Conservation (phyloP, 2,329 filamentous ascomycete genomes). For the Atkinsonella texensis region DNA sequence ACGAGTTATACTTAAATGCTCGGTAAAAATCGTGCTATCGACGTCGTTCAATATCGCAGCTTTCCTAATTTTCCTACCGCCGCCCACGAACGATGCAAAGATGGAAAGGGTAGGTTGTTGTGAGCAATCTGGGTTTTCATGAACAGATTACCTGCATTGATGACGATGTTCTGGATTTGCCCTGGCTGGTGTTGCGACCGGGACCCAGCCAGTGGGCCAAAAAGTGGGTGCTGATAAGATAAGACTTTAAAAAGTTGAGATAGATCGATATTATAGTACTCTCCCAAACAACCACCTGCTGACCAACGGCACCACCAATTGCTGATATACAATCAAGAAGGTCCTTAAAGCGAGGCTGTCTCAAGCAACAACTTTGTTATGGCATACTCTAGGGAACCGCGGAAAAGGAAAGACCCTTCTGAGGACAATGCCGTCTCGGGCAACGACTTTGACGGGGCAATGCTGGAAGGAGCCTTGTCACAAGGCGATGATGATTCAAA, state of each 20-base stretch:
- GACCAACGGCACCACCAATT: background rate
- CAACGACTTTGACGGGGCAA: constrained; percentile 43
- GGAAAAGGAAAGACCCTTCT: constrained; percentile 55
- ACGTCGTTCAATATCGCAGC: no score
- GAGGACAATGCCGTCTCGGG: constrained; percentile 37
- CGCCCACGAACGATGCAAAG: no score
- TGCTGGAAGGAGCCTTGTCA: constrained; percentile 43
- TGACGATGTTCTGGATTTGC: no score
- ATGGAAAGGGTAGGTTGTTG: no score
- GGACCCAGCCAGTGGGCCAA: background rate
- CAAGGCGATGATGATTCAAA: constrained; percentile 29
- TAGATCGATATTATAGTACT: no score
- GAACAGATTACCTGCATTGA: no score
- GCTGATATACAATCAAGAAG: background rate
- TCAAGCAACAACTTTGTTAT: constrained; percentile 4
- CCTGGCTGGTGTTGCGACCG: no score
- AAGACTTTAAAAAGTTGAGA: background rate
- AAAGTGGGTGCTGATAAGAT: background rate
- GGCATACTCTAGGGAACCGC: constrained; percentile 15
- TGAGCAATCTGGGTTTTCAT: no score
- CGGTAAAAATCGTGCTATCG: no score
- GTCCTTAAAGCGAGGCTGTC: background rate
- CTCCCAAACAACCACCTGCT: background rate
- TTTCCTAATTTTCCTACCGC: no score
- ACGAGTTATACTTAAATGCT: no score